phyloP scores from a whole-genome alignment of 768 basidiomycete species.

The Pleurotus salmoneostramineus region DNA sequence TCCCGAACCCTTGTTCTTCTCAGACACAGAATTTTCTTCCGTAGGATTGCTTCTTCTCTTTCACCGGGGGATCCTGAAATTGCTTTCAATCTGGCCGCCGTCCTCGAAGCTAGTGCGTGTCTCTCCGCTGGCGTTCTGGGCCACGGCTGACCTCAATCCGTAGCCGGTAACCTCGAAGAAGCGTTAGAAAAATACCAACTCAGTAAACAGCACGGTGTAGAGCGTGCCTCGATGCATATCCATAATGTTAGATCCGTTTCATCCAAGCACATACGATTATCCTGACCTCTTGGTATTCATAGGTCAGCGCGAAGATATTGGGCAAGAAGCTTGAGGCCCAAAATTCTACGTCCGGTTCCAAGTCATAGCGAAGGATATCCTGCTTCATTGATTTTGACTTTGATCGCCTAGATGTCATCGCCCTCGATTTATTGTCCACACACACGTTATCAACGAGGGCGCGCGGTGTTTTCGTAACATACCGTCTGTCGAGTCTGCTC shows the following conservation, averaged over 20 bases:
- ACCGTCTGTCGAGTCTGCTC: no score
- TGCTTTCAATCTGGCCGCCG: slow-evolving; percentile 87
- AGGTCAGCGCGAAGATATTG: slow-evolving; percentile 82
- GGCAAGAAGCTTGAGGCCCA: slow-evolving; percentile 55
- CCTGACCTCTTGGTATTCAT: slow-evolving; percentile 8
- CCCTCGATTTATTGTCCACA: background rate
- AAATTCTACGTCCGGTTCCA: slow-evolving; percentile 16
- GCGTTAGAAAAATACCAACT: slow-evolving; percentile 79
- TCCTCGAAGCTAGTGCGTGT: slow-evolving; percentile 80
- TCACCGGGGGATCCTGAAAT: slow-evolving; percentile 89
- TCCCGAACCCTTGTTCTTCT: slow-evolving; percentile 22
- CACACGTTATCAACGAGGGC: background rate
- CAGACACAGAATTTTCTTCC: slow-evolving; percentile 9
- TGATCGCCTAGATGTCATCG: background rate
- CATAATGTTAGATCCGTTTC: slow-evolving; percentile 61
- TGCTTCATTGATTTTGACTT: background rate
- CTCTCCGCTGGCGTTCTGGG: slow-evolving; percentile 14
- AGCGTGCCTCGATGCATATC: slow-evolving; percentile 78
- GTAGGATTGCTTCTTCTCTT: slow-evolving; percentile 77
- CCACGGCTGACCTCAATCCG: slow-evolving; percentile 18
- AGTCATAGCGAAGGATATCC: background rate
- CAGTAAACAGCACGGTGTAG: slow-evolving; percentile 73
- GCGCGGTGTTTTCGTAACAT: no score
- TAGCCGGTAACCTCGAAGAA: slow-evolving; percentile 78
- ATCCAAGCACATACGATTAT: no score